Evolutionary conservation across 768 basidiomycete genomes (phyloP), one percentile per base, ranked within the genome.

Genomic region (Mycena galopus): DNA sequence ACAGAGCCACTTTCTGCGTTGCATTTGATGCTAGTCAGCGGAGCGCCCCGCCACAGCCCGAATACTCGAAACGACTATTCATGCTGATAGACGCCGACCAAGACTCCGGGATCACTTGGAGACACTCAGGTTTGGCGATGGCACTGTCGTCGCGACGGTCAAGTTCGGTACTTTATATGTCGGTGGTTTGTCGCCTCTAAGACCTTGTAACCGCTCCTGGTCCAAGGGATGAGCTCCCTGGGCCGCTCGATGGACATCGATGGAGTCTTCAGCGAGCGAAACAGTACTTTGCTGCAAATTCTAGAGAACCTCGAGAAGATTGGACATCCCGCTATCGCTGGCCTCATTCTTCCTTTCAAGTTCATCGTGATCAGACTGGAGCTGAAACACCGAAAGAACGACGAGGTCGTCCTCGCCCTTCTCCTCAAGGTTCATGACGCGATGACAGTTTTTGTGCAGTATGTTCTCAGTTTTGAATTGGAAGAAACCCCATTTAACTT

Each of bases 401-500:
- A 61, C 27, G 27, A 39, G 27, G 30, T 44, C 17, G 39, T 61
- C 39, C 12, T 27, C 4, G 39, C 59, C 10, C 59, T 61, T 39
- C 59, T 61, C 27, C 7, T 42, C 27, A 61, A 61, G 59, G 59
- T 60, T 19, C 59, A 60, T 19, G 59, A 42, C 27, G 44, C 59
- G 16, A 44, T 61, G 39, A 44, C 39, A 2, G 39, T 39, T 19
- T 61, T 61, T 12, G 39, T 42, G 16, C 59, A 61, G 59, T 61
- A 44, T 12, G 59, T 21, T 16, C 12, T 39, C 14, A 14, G 8
- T 12, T 42, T 37, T 16, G n/a, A 21, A 27, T 19, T 11, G 3
- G 12, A 1, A 4, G n/a, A 27, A 37, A 60, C 35, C 16, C 6
- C 16, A 19, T 7, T 37, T 23, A 3, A 39, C 6, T 39, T 39